phyloP scores from a whole-genome alignment of 768 basidiomycete species.

The Phlegmacium glaucopus region DNA sequence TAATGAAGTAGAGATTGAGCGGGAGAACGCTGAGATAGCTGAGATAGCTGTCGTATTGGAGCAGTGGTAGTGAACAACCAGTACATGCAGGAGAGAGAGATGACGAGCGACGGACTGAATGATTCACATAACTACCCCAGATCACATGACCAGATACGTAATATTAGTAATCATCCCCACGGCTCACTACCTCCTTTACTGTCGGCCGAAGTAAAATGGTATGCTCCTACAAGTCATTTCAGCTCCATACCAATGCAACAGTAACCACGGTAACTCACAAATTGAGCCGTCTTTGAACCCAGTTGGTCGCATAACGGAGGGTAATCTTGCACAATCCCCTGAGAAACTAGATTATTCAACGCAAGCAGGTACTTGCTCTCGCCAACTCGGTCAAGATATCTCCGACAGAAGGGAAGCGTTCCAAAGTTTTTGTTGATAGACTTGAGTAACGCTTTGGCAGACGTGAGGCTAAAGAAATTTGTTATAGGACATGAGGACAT shows the following conservation, averaged over 20 bases:
- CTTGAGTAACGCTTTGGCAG: conserved; percentile 82
- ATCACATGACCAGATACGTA: conserved; percentile 17
- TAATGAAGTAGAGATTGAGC: conserved; percentile 47
- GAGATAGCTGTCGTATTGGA: conserved; percentile 10
- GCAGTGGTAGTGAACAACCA: conserved; percentile 19
- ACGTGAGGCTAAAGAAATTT: conserved; percentile 53
- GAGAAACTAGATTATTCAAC: conserved; percentile 85
- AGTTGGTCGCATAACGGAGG: conserved; percentile 85
- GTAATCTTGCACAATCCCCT: conserved; percentile 88
- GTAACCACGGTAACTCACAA: conserved; percentile 42
- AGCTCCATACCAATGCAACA: not conserved
- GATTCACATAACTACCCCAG: conserved; percentile 21
- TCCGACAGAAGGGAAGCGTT: conserved; percentile 90
- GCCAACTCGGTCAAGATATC: conserved; percentile 90
- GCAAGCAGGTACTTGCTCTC: conserved; percentile 93
- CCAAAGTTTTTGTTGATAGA: conserved; percentile 92
- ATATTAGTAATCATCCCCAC: conserved; percentile 75
- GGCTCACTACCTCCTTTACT: conserved; percentile 79
- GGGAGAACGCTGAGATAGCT: conserved; percentile 25
- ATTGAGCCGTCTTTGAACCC: conserved; percentile 94
- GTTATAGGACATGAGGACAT: not conserved
- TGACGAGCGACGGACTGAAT: conserved; percentile 6
- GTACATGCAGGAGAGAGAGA: conserved; percentile 12
- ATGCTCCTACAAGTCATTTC: conserved; percentile 56
- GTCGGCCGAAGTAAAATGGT: conserved; percentile 84